phyloP scores from a whole-genome alignment of 192 early-diverging fungal species.

The Chytriomyces hyalinus region DNA sequence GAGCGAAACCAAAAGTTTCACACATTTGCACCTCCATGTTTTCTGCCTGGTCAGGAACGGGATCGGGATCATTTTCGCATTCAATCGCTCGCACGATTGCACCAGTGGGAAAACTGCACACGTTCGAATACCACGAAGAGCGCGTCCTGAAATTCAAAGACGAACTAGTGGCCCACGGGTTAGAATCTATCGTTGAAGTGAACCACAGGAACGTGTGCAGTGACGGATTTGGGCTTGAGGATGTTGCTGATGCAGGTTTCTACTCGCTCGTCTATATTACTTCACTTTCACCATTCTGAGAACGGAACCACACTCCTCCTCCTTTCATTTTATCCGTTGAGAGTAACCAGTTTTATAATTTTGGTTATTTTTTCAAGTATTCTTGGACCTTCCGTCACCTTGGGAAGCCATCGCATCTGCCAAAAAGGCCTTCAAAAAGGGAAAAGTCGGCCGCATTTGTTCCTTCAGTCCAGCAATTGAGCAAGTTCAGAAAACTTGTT shows the following conservation, averaged over 20 bases:
- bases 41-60: conserved; percentile 65
- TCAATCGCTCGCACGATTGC: conserved; percentile 87
- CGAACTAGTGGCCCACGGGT: conserved; percentile 83
- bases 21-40: background rate
- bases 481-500: conserved; percentile 84
- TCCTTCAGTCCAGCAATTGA: conserved; percentile 97
- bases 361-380: conserved; percentile 60
- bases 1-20: background rate
- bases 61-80: conserved; percentile 97
- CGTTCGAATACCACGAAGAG: conserved; percentile 91
- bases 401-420: conserved; percentile 90
- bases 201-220: conserved; percentile 87
- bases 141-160: conserved; percentile 66
- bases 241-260: conserved; percentile 75
- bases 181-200: conserved; percentile 70
- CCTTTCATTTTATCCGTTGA: too few species aligned
- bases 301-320: background rate
- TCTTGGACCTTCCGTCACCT: conserved; percentile 94
- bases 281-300: background rate
- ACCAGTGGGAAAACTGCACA: conserved; percentile 86
- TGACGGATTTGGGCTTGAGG: conserved; percentile 79
- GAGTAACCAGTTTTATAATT: background rate
- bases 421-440: conserved; percentile 82
- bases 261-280: background rate
- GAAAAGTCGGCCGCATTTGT: conserved; percentile 84